Evolutionary conservation across 345 rosid species (phyloP).

Genomic region (Eucalyptus fibrosa): DNA sequence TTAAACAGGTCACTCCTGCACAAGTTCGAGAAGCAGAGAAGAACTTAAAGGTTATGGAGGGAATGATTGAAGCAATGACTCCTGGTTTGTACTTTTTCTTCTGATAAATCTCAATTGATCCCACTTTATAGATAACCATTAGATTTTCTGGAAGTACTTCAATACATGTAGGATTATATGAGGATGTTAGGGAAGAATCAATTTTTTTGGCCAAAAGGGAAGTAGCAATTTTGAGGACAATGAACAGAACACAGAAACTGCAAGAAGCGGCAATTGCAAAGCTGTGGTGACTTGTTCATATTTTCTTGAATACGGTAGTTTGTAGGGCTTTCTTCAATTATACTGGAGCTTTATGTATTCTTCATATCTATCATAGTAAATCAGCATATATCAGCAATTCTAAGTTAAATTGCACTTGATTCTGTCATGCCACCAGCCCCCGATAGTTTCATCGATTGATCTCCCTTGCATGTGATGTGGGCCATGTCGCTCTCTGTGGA

Average conservation of each 20-base stretch:
- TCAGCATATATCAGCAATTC: neutral
- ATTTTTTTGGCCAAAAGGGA: neutral
- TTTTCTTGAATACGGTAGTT: neutral
- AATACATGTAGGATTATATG: neutral
- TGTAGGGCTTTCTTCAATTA: neutral
- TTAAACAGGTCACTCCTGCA: conserved; percentile 66
- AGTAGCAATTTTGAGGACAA: neutral
- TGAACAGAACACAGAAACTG: neutral
- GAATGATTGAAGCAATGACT: conserved; percentile 88
- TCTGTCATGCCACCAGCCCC: neutral
- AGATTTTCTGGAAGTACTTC: neutral
- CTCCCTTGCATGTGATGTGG: neutral
- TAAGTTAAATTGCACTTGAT: neutral
- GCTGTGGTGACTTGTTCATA: neutral
- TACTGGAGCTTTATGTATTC: neutral
- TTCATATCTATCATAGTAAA: neutral
- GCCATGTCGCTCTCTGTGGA: neutral
- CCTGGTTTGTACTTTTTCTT: conserved; percentile 36
- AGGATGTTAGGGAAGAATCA: neutral
- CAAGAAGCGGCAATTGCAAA: neutral
- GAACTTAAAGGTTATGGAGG: conserved; percentile 76
- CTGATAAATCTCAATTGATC: neutral
- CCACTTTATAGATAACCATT: neutral
- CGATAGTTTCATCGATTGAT: neutral
- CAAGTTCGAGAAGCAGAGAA: conserved; percentile 95